Evolutionary conservation across 164 flowering plant species (phyloP).

Genomic region (Platanus orientalis): DNA sequence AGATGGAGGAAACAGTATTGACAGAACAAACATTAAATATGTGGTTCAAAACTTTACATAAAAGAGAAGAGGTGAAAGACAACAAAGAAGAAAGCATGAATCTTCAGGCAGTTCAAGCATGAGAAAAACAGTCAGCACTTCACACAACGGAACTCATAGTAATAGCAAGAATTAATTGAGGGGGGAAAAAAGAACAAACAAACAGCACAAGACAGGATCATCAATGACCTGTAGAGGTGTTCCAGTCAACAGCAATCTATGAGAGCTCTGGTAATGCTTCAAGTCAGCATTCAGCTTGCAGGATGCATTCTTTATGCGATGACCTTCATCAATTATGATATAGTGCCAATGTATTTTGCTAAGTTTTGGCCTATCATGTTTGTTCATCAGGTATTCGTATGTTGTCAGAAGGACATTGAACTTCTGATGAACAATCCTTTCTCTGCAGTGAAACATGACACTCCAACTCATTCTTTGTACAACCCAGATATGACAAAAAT

Average conservation of each 20-base stretch:
- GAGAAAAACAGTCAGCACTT: too few relatives aligned
- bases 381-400: conserved; percentile 97
- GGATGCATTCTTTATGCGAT: conserved; percentile 94
- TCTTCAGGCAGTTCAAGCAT: too few relatives aligned
- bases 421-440: conserved; percentile 81
- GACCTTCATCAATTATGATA: conserved; percentile 97
- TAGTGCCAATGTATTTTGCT: conserved; percentile 96
- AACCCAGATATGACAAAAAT: neutral
- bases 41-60: too few relatives aligned
- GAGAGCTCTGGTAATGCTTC: conserved; percentile 87
- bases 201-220: neutral
- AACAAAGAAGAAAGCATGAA: too few relatives aligned
- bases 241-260: conserved; percentile 91
- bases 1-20: too few relatives aligned
- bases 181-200: too few relatives aligned
- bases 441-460: conserved; percentile 50
- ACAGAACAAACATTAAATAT: too few relatives aligned
- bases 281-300: conserved; percentile 97
- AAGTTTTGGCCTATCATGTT: conserved; percentile 92
- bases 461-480: neutral
- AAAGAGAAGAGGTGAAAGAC: too few relatives aligned
- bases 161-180: too few relatives aligned
- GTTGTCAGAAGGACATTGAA: conserved; percentile 97
- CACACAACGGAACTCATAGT: too few relatives aligned
- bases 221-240: conserved; percentile 84